A percentile compares a stretch with the other conserved stretches of the same genome.
phyloP scores from a whole-genome alignment of 2,329 filamentous ascomycete species.

The Aspergillus hiratsukae region DNA sequence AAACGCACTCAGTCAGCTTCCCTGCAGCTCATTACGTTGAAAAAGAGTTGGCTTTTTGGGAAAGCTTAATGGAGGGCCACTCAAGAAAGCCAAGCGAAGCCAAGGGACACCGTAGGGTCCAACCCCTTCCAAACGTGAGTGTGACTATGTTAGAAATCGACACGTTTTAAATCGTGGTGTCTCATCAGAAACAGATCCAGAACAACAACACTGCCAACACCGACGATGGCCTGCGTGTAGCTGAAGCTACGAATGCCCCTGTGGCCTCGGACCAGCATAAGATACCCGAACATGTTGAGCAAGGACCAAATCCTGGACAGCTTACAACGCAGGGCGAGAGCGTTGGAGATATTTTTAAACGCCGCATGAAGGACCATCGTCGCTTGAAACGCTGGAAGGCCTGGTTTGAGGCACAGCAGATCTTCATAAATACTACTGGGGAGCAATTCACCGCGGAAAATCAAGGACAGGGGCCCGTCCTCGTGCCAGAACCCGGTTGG shows the following conservation, averaged over 20 bases:
- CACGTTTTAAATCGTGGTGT: not conserved
- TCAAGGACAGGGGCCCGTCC: not conserved
- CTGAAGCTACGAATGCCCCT: not conserved
- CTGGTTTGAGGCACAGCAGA: not conserved
- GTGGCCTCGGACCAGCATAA: not conserved
- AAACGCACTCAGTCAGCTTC: not conserved
- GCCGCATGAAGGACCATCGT: not conserved
- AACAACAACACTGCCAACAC: not conserved
- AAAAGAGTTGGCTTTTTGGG: not conserved
- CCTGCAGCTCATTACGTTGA: not conserved
- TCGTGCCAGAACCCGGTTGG: not conserved
- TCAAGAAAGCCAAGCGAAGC: not conserved
- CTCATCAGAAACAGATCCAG: not conserved
- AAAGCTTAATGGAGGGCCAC: not conserved
- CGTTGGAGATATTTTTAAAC: not conserved
- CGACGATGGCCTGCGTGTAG: not conserved
- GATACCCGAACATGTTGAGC: not conserved
- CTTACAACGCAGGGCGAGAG: not conserved
- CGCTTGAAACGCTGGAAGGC: not conserved
- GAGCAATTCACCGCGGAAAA: not conserved
- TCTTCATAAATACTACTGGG: not conserved
- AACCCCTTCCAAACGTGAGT: not conserved
- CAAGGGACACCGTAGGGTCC: not conserved
- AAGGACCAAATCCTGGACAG: not conserved
- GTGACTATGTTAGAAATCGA: not conserved